These are phyloP conservation scores for Pseudoturritis turrita DNA, from an alignment of 345 rosid genomes.

Conservation along the genomic window DNA sequence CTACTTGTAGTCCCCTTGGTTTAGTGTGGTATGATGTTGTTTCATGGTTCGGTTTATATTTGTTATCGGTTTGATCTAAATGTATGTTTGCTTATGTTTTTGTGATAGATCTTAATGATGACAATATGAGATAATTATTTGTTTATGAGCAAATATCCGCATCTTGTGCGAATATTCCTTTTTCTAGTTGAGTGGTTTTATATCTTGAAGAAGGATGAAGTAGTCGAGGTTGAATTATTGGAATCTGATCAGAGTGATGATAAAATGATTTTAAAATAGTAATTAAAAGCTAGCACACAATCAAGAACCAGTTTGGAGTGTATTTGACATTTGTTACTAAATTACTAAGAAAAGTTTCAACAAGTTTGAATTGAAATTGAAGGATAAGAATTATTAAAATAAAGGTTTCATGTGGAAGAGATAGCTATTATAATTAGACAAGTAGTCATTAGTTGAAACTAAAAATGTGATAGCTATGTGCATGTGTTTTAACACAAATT, in stretches of 20 bases:
- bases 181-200: not conserved
- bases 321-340: slow-evolving; percentile 18
- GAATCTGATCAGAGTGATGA: not conserved
- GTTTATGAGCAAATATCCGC: not conserved
- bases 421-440: not conserved
- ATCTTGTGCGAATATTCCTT: slow-evolving; percentile 1
- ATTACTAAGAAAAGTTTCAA: not conserved
- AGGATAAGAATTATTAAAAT: not conserved
- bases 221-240: not conserved
- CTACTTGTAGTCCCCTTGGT: not conserved
- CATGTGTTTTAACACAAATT: not conserved
- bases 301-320: not conserved
- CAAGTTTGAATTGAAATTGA: not conserved
- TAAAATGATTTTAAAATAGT: not conserved
- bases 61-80: not conserved
- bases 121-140: not conserved
- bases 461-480: not conserved
- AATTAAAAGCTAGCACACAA: not conserved
- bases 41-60: not conserved
- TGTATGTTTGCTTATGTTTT: not conserved
- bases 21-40: not conserved
- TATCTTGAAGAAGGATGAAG: not conserved
- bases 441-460: not conserved
- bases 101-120: not conserved
- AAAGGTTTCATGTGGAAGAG: not conserved